Conservation (phyloP, 768 basidiomycete genomes). For the Leucogyrophana mollusca region DNA sequence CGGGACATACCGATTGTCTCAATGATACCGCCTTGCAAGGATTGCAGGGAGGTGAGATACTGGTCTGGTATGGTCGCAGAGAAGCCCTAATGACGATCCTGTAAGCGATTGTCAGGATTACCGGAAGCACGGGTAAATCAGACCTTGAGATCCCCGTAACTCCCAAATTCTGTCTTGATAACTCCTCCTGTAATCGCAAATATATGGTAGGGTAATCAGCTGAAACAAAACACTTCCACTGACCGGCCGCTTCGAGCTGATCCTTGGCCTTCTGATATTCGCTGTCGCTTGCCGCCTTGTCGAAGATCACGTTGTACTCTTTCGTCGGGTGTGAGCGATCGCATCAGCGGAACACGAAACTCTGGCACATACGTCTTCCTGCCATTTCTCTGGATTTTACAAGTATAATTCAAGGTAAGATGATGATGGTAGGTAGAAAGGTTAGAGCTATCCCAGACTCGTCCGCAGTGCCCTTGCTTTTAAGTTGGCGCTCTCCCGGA, state of each 20-base stretch:
- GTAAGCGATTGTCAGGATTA: conserved; percentile 31
- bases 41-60: conserved; percentile 31
- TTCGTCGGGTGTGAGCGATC: not conserved
- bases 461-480: not conserved
- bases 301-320: conserved; percentile 62
- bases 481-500: too few relatives aligned
- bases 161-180: too few relatives aligned
- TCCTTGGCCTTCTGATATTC: conserved; percentile 22
- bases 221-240: too few relatives aligned
- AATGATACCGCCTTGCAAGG: conserved; percentile 31
- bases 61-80: conserved; percentile 36
- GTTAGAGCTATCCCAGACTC: not conserved
- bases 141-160: too few relatives aligned
- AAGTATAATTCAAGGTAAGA: not conserved
- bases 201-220: too few relatives aligned
- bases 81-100: conserved; percentile 36
- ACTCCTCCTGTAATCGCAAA: too few relatives aligned
- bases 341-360: not conserved
- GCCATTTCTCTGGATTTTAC: not conserved
- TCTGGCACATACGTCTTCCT: not conserved
- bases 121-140: conserved; percentile 38
- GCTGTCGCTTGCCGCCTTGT: conserved; percentile 36
- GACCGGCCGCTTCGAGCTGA: too few relatives aligned
- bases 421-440: not conserved
- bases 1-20: conserved; percentile 45